A percentile compares a stretch with the other conserved stretches of the same genome.
Evolutionary conservation across 352 stramenopile species (phyloP).

Genomic region (Phytophthora multivora): DNA sequence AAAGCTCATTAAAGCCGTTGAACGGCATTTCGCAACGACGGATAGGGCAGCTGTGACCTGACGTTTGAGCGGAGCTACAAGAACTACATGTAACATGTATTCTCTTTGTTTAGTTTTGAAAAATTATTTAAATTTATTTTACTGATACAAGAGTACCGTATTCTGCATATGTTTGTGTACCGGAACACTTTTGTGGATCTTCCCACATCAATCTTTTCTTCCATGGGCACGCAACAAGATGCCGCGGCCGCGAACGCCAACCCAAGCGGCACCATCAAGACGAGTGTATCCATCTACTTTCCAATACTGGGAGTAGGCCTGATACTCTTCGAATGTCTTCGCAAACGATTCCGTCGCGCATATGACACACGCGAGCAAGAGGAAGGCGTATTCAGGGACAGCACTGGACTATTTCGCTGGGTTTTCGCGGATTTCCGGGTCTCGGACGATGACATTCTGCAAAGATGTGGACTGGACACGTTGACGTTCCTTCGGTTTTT

Average conservation of each 20-base stretch:
- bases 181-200: conserved; percentile 9
- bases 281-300: conserved; percentile 70
- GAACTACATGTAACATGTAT: too few species aligned
- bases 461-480: conserved; percentile 77
- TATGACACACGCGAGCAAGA: conserved; percentile 58
- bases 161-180: not conserved
- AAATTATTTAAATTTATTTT: too few species aligned
- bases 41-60: too few species aligned
- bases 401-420: conserved; percentile 54
- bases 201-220: conserved; percentile 13
- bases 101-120: too few species aligned
- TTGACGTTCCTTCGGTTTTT: conserved; percentile 76
- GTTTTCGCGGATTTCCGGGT: conserved; percentile 44
- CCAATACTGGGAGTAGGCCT: conserved; percentile 50
- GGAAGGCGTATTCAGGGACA: conserved; percentile 36
- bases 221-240: conserved; percentile 51
- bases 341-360: conserved; percentile 49
- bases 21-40: too few species aligned
- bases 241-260: conserved; percentile 57
- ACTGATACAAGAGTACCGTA: not conserved
- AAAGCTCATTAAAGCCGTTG: too few species aligned
- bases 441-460: conserved; percentile 68
- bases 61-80: too few species aligned
- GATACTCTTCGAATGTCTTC: conserved; percentile 67
- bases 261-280: conserved; percentile 73